phyloP scores from a whole-genome alignment of 2,329 filamentous ascomycete species.

The Cordyceps javanica region DNA sequence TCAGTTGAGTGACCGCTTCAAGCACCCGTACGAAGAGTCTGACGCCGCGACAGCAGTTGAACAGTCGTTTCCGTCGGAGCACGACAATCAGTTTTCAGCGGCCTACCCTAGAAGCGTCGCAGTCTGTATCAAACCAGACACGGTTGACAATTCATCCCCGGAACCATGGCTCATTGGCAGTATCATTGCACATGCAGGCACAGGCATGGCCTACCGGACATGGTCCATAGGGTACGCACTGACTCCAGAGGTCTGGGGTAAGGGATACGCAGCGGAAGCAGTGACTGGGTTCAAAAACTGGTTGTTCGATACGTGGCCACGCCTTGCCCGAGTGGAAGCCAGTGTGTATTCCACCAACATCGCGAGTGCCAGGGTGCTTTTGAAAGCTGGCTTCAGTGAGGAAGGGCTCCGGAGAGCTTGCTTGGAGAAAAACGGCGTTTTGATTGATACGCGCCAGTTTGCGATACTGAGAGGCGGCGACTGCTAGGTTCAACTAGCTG shows the following conservation, averaged over 20 bases:
- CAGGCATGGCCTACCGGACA: constrained; percentile 28
- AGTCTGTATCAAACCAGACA: constrained; percentile 14
- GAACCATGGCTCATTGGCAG: constrained; percentile 24
- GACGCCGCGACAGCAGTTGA: constrained; percentile 24
- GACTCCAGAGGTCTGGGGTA: constrained; percentile 31
- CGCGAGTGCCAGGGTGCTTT: constrained; percentile 27
- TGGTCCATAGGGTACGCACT: constrained; percentile 39
- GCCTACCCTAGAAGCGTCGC: constrained; percentile 2
- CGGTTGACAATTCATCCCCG: constrained; percentile 20
- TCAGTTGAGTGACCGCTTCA: constrained; percentile 7
- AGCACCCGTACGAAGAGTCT: constrained; percentile 22
- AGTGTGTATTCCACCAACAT: constrained; percentile 26
- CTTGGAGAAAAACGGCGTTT: constrained; percentile 31
- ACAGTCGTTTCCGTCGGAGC: constrained; percentile 11
- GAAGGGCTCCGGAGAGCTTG: background rate
- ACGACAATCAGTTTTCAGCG: background rate
- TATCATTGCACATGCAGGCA: constrained; percentile 27
- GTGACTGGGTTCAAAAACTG: constrained; percentile 28
- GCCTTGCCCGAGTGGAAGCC: constrained; percentile 32
- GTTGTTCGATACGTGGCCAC: constrained; percentile 30
- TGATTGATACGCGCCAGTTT: constrained; percentile 29
- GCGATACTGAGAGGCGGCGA: background rate
- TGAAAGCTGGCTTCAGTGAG: background rate
- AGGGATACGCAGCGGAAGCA: constrained; percentile 31
- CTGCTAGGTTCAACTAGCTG: background rate